Evolutionary conservation across 306 rosid genomes (phyloP).

Genomic region (Rosa persica): DNA sequence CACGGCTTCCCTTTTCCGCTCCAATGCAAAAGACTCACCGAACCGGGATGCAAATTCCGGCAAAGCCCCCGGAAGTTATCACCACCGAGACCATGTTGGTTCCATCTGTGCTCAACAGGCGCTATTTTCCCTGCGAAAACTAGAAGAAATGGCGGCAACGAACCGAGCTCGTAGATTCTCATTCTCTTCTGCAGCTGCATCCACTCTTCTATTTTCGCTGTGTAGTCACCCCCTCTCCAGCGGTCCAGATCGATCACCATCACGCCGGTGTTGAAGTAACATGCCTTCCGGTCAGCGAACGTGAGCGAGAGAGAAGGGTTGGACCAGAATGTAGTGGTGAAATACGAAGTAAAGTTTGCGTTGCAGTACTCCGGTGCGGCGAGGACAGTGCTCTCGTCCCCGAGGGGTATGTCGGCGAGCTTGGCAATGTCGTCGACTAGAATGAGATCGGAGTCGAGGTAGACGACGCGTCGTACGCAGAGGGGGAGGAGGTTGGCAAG

Average conservation of each 20-base stretch:
- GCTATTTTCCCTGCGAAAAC: conserved; percentile 76
- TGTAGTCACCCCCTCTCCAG: conserved; percentile 70
- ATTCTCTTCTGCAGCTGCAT: conserved; percentile 84
- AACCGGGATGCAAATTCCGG: conserved; percentile 80
- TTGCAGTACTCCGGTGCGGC: conserved; percentile 95
- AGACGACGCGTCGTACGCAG: conserved; percentile 71
- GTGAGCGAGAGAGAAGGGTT: conserved; percentile 68
- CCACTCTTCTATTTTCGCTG: conserved; percentile 74
- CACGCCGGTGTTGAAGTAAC: conserved; percentile 91
- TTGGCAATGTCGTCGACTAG: conserved; percentile 85
- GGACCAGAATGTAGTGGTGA: conserved; percentile 74
- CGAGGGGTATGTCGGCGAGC: conserved; percentile 52
- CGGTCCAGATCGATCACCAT: conserved; percentile 80
- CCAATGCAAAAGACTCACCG: conserved; percentile 91
- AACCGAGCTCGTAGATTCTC: conserved; percentile 78
- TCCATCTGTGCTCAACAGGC: conserved; percentile 80
- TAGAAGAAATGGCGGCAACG: conserved; percentile 74
- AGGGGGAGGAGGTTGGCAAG: conserved; percentile 55
- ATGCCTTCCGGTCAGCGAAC: conserved; percentile 53
- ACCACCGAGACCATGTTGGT: conserved; percentile 87
- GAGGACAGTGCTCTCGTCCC: conserved; percentile 25
- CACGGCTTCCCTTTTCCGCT: conserved; percentile 97
- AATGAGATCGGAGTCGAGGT: conserved; percentile 82
- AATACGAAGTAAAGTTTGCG: conserved; percentile 81
- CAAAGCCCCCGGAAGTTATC: conserved; percentile 81